Percentiles rank a stretch among this genome's conserved stretches.
phyloP scores from a whole-genome alignment of 768 basidiomycete genomes.

The Chalciporus chontae region DNA sequence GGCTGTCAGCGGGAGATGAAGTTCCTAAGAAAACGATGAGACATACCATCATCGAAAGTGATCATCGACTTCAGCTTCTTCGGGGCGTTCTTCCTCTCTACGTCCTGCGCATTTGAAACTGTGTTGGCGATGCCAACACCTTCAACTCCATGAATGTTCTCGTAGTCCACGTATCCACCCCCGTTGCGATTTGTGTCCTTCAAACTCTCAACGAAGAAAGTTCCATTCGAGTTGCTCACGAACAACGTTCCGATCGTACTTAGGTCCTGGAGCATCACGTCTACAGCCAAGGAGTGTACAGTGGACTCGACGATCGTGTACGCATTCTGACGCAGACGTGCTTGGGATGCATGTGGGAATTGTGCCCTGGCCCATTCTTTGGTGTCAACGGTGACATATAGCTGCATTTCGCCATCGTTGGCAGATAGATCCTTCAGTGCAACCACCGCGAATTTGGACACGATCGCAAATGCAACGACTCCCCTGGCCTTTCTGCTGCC shows the following conservation, averaged over 20 bases:
- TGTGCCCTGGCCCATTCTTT: slow-evolving; percentile 82
- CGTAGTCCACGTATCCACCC: slow-evolving; percentile 89
- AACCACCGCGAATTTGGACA: slow-evolving; percentile 89
- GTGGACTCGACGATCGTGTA: slow-evolving; percentile 97
- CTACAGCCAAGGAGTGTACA: slow-evolving; percentile 89
- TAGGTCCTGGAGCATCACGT: slow-evolving; percentile 75
- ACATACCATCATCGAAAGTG: slow-evolving; percentile 83
- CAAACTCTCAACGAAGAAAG: slow-evolving; percentile 88
- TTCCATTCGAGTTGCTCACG: slow-evolving; percentile 94
- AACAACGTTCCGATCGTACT: slow-evolving; percentile 83
- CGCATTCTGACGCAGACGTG: slow-evolving; percentile 80
- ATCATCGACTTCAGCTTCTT: slow-evolving; percentile 77
- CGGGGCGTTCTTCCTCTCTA: slow-evolving; percentile 61
- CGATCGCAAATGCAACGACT: slow-evolving; percentile 89
- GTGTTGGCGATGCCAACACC: slow-evolving; percentile 91
- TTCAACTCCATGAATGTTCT: slow-evolving; percentile 79
- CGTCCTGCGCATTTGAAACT: slow-evolving; percentile 80
- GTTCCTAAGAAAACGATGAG: background rate
- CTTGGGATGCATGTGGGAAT: slow-evolving; percentile 87
- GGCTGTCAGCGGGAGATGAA: background rate
- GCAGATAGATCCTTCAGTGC: slow-evolving; percentile 71
- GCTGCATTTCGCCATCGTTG: slow-evolving; percentile 66
- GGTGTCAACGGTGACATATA: slow-evolving; percentile 86
- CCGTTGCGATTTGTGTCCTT: slow-evolving; percentile 91
- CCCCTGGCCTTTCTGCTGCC: slow-evolving; percentile 82